Conservation (phyloP, 495 filamentous ascomycete species). For the Penicillium parvum region DNA sequence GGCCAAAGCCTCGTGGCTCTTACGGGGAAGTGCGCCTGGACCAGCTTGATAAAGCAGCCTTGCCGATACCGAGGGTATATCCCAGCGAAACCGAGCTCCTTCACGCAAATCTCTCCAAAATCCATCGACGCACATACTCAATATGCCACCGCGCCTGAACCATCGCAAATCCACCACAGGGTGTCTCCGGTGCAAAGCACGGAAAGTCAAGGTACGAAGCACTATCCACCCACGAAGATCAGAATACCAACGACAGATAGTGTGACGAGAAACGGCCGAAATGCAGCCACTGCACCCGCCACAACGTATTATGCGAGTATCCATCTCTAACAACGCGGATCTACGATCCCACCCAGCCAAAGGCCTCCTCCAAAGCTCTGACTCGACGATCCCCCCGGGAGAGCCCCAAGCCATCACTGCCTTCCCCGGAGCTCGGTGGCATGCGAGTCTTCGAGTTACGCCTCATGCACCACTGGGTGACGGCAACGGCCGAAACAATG, state of each 20-base stretch:
- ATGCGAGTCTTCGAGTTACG: constrained; percentile 18
- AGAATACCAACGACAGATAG: not conserved
- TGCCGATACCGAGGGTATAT: not conserved
- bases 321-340: constrained; percentile 9
- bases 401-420: constrained; percentile 1
- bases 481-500: constrained; percentile 18
- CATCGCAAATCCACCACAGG: constrained; percentile 44
- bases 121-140: no score
- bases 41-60: no score
- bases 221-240: not conserved
- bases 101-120: not conserved
- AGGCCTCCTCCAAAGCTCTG: not conserved
- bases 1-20: constrained; percentile 5
- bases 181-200: constrained; percentile 44
- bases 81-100: constrained; percentile 10
- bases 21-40: no score
- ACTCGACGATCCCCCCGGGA: not conserved
- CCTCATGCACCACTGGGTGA: constrained; percentile 22
- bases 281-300: constrained; percentile 22
- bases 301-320: constrained; percentile 15
- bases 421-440: constrained; percentile 8
- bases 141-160: constrained; percentile 20
- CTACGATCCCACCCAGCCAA: constrained; percentile 11
- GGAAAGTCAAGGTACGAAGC: constrained; percentile 39
- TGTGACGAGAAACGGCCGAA: constrained; percentile 17